These are phyloP conservation scores for Fusarium nanum DNA, from an alignment of 2,329 filamentous ascomycete genomes.

Conservation along the genomic window DNA sequence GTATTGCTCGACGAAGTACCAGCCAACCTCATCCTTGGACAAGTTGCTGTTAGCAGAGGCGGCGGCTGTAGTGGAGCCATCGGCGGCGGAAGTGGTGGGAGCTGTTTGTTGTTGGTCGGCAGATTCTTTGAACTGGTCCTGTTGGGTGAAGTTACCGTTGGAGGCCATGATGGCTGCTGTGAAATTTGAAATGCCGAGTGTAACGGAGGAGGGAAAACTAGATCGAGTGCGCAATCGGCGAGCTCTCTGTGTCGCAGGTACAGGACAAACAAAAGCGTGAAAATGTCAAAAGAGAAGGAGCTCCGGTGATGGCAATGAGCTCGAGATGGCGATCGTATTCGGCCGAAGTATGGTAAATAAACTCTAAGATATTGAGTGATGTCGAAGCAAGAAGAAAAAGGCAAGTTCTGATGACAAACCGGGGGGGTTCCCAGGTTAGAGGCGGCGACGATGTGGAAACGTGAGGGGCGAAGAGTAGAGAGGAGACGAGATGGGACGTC, in stretches of 20 bases:
- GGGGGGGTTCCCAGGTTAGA: slow-evolving; percentile 35
- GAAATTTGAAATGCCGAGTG: slow-evolving; percentile 25
- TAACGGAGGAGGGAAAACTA: slow-evolving; percentile 37
- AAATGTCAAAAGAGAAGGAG: slow-evolving; percentile 22
- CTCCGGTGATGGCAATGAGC: background rate
- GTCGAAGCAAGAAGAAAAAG: slow-evolving; percentile 32
- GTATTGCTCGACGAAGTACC: slow-evolving; percentile 99
- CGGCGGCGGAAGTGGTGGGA: slow-evolving; percentile 50
- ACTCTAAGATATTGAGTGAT: slow-evolving; percentile 14
- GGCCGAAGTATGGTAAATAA: slow-evolving; percentile 19
- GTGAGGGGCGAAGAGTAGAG: slow-evolving; percentile 43
- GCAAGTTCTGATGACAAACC: slow-evolving; percentile 42
- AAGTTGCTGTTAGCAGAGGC: slow-evolving; percentile 60
- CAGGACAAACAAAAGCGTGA: slow-evolving; percentile 17
- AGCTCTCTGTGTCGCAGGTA: slow-evolving; percentile 36
- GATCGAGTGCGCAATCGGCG: slow-evolving; percentile 34
- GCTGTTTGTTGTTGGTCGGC: slow-evolving; percentile 54
- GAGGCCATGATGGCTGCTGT: slow-evolving; percentile 61
- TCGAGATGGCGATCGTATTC: slow-evolving; percentile 34
- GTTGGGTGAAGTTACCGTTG: slow-evolving; percentile 65
- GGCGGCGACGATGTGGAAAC: slow-evolving; percentile 32
- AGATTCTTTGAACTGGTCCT: slow-evolving; percentile 56
- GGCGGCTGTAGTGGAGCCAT: slow-evolving; percentile 46
- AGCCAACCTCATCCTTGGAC: slow-evolving; percentile 94
- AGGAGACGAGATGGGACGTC: slow-evolving; percentile 23